Conservation (phyloP, 306 rosid species). For the Begonia masoniana region DNA sequence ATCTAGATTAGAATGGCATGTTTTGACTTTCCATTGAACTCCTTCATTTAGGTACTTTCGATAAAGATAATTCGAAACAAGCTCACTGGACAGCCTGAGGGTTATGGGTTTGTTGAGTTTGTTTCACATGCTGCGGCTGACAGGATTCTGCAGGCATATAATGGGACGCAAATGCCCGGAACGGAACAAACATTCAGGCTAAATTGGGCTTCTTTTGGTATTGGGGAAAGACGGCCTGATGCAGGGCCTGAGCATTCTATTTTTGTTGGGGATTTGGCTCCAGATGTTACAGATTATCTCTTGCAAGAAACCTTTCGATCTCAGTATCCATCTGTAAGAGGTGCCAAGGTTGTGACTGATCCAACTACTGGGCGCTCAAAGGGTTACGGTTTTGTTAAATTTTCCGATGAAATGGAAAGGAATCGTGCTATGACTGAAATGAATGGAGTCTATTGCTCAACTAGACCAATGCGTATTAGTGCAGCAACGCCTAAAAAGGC, state of each 20-base stretch:
- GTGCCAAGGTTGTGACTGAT: constrained; percentile 88
- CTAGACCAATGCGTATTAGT: constrained; percentile 86
- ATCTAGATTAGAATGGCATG: background rate
- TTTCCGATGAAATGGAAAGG: constrained; percentile 68
- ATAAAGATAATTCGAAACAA: constrained; percentile 85
- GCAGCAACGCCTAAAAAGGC: constrained; percentile 83
- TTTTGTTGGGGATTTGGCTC: constrained; percentile 85
- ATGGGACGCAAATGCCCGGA: constrained; percentile 83
- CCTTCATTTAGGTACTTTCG: constrained; percentile 38
- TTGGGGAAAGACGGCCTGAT: constrained; percentile 77
- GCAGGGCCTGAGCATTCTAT: constrained; percentile 84
- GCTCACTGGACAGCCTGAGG: constrained; percentile 75
- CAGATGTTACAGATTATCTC: constrained; percentile 78
- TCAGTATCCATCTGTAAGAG: constrained; percentile 70
- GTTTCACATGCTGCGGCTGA: constrained; percentile 82
- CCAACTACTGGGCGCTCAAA: constrained; percentile 76
- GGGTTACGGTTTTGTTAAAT: constrained; percentile 89
- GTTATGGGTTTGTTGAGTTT: constrained; percentile 84
- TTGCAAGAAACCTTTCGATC: constrained; percentile 71
- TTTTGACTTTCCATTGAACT: constrained; percentile 4
- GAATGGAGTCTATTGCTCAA: constrained; percentile 83
- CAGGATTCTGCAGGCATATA: constrained; percentile 58
- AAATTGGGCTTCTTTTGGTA: constrained; percentile 91
- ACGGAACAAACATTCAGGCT: constrained; percentile 70
- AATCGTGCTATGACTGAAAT: constrained; percentile 88